Evolutionary conservation across 148 eudicot genomes (phyloP).

Genomic region (Vaccinium macrocarpon): DNA sequence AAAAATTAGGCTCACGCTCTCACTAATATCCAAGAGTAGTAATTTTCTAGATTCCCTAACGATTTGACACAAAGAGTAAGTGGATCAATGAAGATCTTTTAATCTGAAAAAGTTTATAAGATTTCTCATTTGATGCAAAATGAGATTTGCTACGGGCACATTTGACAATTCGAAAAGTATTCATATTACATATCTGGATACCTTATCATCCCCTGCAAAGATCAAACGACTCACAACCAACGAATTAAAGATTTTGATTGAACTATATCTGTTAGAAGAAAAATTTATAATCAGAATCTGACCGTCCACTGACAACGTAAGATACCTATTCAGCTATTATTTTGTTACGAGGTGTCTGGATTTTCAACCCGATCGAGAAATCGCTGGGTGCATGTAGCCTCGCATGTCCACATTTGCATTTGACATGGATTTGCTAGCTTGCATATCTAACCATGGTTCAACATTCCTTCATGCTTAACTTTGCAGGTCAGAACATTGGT

Average conservation of each 20-base stretch:
- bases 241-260: neutral
- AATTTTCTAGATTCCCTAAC: neutral
- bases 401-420: neutral
- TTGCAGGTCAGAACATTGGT: constrained; percentile 18
- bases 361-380: neutral
- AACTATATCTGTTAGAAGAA: neutral
- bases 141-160: neutral
- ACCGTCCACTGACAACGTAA: neutral
- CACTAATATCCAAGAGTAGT: neutral
- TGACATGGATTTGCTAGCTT: neutral
- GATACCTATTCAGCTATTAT: neutral
- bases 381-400: neutral
- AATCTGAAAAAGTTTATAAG: too few species aligned
- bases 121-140: neutral
- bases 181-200: neutral
- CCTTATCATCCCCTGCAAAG: neutral
- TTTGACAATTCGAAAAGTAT: neutral
- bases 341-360: neutral
- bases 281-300: neutral
- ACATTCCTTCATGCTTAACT: neutral
- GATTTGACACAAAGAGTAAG: neutral
- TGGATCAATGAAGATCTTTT: too few species aligned
- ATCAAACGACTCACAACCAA: neutral
- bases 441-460: neutral
- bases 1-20: neutral